Conservation (phyloP, 78 protist genomes). For the Mastigamoeba balamuthi region DNA sequence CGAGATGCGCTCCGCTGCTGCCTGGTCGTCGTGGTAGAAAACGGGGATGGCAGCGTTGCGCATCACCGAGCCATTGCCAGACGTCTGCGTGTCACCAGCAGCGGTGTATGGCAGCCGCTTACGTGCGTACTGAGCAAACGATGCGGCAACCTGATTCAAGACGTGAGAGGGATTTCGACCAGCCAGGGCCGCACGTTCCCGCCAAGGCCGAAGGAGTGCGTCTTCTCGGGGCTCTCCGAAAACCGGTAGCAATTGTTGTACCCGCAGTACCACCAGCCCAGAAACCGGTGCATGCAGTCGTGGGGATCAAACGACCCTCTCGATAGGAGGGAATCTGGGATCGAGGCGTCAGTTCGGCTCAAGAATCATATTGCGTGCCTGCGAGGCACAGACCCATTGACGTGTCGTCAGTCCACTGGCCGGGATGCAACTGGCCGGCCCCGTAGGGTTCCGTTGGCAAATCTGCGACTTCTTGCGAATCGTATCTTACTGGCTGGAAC, state of each 20-base stretch:
- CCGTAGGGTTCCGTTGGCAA: background rate
- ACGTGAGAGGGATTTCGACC: no score
- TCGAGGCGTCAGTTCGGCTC: background rate
- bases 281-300: background rate
- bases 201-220: no score
- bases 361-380: background rate
- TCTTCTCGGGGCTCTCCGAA: no score
- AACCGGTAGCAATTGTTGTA: background rate
- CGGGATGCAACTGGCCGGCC: background rate
- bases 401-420: background rate
- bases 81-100: constrained; percentile 16
- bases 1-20: background rate
- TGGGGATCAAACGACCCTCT: background rate
- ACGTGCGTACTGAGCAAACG: background rate
- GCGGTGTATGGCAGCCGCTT: background rate
- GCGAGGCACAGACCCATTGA: background rate
- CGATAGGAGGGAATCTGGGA: background rate
- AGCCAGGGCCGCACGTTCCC: no score
- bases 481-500: background rate
- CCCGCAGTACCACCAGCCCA: background rate
- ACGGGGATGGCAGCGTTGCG: constrained; percentile 12
- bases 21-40: background rate
- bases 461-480: background rate
- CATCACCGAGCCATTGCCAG: constrained; percentile 41
- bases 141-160: background rate